phyloP scores from a whole-genome alignment of 345 rosid species.

The Gossypioides kirkii region DNA sequence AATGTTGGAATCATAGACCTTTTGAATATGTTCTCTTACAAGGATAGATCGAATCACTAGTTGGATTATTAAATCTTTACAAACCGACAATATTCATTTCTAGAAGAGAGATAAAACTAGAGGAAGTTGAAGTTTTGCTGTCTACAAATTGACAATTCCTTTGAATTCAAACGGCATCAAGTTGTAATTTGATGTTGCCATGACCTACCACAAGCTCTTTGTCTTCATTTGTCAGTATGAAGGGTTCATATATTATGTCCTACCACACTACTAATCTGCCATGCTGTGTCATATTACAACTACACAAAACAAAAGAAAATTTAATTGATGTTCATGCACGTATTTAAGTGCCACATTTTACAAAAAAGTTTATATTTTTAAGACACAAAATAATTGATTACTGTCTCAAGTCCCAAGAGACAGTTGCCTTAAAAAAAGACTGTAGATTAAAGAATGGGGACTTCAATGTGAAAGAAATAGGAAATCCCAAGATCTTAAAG shows the following conservation, averaged over 20 bases:
- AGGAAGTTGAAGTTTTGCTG: neutral
- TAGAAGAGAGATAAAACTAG: neutral
- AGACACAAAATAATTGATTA: neutral
- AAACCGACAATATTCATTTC: neutral
- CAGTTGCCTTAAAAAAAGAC: neutral
- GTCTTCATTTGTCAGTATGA: conserved; percentile 10
- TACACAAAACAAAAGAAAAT: neutral
- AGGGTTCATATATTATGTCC: neutral
- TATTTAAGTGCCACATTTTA: neutral
- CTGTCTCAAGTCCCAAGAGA: conserved; percentile 13
- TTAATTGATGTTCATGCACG: neutral
- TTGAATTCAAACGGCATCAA: conserved; percentile 6
- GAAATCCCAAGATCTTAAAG: conserved; percentile 4
- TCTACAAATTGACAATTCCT: conserved; percentile 1
- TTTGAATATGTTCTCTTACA: no score
- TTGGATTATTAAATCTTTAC: no score
- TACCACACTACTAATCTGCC: neutral
- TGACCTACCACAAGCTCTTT: neutral
- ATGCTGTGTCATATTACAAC: neutral
- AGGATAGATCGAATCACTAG: no score
- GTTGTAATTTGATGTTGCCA: neutral
- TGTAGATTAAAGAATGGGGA: neutral
- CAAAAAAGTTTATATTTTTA: no score
- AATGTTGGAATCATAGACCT: no score
- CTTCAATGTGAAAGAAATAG: no score